Conservation (phyloP, 441 rosid species). For the Populus hybrid region DNA sequence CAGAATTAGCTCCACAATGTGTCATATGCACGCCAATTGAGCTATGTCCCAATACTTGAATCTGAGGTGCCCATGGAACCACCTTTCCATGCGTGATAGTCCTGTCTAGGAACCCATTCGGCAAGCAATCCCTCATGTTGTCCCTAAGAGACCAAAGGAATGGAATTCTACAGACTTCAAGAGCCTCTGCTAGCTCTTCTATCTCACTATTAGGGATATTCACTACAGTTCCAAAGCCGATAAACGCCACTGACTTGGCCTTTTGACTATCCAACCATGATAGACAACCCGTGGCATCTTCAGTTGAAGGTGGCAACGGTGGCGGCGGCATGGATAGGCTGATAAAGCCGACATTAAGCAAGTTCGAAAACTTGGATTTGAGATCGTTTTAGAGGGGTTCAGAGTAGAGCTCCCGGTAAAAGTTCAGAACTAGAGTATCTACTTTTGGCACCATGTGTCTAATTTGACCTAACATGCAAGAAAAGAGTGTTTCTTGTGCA, state of each 20-base stretch:
- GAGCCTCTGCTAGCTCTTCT: conserved; percentile 44
- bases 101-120: conserved; percentile 40
- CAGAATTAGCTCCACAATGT: conserved; percentile 63
- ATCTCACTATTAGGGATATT: conserved; percentile 41
- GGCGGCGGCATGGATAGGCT: conserved; percentile 9
- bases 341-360: conserved; percentile 34
- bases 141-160: conserved; percentile 57
- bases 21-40: conserved; percentile 46
- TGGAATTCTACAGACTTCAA: conserved; percentile 34
- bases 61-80: conserved; percentile 57
- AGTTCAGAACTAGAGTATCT: conserved; percentile 21
- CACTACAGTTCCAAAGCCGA: conserved; percentile 54
- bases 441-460: conserved; percentile 23
- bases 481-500: conserved; percentile 14
- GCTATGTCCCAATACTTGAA: conserved; percentile 33
- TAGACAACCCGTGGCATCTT: conserved; percentile 30
- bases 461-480: conserved; percentile 21
- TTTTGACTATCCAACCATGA: conserved; percentile 47
- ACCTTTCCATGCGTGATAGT: conserved; percentile 35
- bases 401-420: conserved; percentile 29
- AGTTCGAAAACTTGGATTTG: conserved; percentile 18
- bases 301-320: not conserved
- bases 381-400: conserved; percentile 22
- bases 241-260: conserved; percentile 41
- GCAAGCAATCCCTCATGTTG: conserved; percentile 21